A percentile compares a stretch with the other conserved stretches of the same genome.
Evolutionary conservation across 768 basidiomycete genomes (phyloP).

Genomic region (Clitopilus passeckerianus): DNA sequence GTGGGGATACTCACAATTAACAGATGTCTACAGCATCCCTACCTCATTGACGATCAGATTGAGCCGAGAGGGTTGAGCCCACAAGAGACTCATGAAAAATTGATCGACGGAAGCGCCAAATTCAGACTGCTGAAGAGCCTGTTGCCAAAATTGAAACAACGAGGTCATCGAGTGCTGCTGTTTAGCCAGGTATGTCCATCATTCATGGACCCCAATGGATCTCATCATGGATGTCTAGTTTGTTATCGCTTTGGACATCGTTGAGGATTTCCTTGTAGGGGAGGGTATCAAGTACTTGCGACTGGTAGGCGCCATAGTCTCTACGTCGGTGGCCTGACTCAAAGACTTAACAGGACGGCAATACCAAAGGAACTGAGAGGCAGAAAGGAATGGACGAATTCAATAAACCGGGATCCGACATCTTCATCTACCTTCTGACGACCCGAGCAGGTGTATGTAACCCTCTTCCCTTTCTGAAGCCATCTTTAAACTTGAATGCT

Average conservation of each 20-base stretch:
- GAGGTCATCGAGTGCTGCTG: conserved; percentile 83
- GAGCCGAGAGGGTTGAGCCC: conserved; percentile 61
- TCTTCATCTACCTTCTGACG: conserved; percentile 88
- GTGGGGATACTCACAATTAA: neutral
- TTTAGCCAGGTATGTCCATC: conserved; percentile 77
- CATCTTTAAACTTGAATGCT: neutral
- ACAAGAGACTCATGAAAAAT: conserved; percentile 66
- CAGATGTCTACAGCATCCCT: conserved; percentile 90
- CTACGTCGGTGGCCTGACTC: neutral
- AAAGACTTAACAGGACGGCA: conserved; percentile 65
- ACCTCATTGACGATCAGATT: conserved; percentile 74
- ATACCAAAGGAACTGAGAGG: conserved; percentile 76
- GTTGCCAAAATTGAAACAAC: conserved; percentile 77
- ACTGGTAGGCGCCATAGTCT: conserved; percentile 40
- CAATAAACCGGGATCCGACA: conserved; percentile 81
- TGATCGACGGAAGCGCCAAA: conserved; percentile 85
- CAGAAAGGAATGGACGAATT: conserved; percentile 96
- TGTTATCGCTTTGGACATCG: conserved; percentile 76
- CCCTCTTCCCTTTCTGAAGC: neutral
- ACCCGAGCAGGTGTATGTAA: conserved; percentile 76
- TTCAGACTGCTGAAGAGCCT: conserved; percentile 71
- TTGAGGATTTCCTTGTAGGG: conserved; percentile 85
- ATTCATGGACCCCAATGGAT: neutral
- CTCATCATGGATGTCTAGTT: conserved; percentile 47
- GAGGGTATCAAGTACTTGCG: conserved; percentile 79